Base-by-base conservation (phyloP, 2,329 filamentous ascomycete genomes). In the Tolypocladium ovalisporum region DNA sequence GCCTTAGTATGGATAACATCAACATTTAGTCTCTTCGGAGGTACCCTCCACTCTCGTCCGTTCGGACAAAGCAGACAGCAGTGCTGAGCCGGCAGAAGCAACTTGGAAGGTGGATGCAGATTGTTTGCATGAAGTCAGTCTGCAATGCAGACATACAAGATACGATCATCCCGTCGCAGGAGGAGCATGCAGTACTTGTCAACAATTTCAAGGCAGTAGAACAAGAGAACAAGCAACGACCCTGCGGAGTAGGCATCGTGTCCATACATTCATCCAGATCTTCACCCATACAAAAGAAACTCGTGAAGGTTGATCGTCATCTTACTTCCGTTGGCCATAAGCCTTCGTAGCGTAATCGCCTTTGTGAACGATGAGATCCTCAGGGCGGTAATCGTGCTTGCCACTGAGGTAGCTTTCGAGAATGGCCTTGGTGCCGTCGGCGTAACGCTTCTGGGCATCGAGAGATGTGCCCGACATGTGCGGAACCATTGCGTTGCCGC, bases 401-500 rank as follows among this genome's bases (percentile, higher is more conserved):
- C 92, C 92, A 64, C 80, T 84, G 73, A 96, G 89, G 83, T 97
- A 99, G 76, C 87, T 91, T 64, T 93, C 81, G 60, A 99, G 81
- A 71, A 99, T 97, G 64, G 80, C 75, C 88, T 97, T 96, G 74
- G 85, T 88, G 67, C 91, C 91, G 63, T 86, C 80, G 68, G 91
- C 90, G 72, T 96, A 96, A 64, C 91, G 85, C 78, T 90, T 87
- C 82, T 99, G 94, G 59, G 94, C 94, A 72, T 99, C 94, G 71
- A 99, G 87, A n/a, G 92, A 96, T 59, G 93, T 97, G 71, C 94
- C 94, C 15, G 91, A 96, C 90, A 97, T 96, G 85, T 97, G 94
- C 58, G 94, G 90, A 60, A 97, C 92, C 89, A 94, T 99, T 77
- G 92, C 94, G 78, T 97, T 97, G 71, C 94, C 94, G 70, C 93